Percentiles rank a stretch among this genome's conserved stretches.
Evolutionary conservation across 306 rosid genomes (phyloP).

Genomic region (Casuarina cunninghamiana): DNA sequence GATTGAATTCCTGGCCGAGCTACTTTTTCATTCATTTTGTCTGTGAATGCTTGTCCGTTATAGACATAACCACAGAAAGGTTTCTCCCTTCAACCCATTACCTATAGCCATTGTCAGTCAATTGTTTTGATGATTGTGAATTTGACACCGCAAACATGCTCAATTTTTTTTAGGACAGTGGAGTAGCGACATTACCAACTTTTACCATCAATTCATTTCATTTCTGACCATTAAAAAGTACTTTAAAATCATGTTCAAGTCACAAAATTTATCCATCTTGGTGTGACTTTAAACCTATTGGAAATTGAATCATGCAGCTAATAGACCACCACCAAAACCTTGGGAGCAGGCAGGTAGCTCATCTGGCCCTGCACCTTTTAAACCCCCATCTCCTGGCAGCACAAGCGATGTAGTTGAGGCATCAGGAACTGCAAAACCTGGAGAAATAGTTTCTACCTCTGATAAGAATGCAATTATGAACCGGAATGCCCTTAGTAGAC

Average conservation of each 20-base stretch:
- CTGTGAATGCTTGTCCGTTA: background rate
- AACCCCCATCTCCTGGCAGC: slow-evolving; percentile 77
- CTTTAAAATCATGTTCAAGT: background rate
- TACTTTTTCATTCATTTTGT: background rate
- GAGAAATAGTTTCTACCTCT: slow-evolving; percentile 79
- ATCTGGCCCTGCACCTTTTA: slow-evolving; percentile 85
- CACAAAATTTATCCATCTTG: background rate
- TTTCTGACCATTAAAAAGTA: background rate
- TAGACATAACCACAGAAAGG: background rate
- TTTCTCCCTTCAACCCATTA: background rate
- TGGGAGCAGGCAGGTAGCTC: slow-evolving; percentile 91
- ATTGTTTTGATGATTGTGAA: background rate
- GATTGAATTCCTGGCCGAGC: background rate
- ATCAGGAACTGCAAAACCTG: slow-evolving; percentile 93
- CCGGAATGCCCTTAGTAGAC: slow-evolving; percentile 63
- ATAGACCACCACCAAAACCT: slow-evolving; percentile 83
- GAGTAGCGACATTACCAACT: background rate
- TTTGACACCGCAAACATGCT: background rate
- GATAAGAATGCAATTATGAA: slow-evolving; percentile 45
- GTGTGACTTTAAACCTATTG: background rate
- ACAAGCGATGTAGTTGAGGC: slow-evolving; percentile 96
- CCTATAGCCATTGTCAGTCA: background rate
- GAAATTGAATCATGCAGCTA: slow-evolving; percentile 46
- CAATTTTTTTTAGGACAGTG: background rate
- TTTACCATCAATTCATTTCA: background rate